A percentile compares a stretch with the other conserved stretches of the same genome.
These are phyloP conservation scores for Alternaria alternata DNA, from an alignment of 2,329 filamentous ascomycete genomes.

Conservation along the genomic window DNA sequence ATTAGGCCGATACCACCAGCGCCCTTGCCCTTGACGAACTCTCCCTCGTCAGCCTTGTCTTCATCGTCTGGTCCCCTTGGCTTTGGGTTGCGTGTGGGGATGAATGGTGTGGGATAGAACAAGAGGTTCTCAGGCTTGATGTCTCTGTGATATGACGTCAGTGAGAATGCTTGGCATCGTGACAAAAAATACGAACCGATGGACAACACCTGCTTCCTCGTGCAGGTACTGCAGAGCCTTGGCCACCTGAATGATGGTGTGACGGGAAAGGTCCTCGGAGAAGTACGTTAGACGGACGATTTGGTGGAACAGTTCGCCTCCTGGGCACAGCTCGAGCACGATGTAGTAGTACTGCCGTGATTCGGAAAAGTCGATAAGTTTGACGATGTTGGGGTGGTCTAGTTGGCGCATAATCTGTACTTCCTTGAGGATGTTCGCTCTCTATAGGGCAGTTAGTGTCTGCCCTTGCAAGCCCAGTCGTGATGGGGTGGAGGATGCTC, in stretches of 20 bases:
- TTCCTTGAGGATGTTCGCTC: slow-evolving; percentile 97
- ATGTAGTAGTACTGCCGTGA: slow-evolving; percentile 97
- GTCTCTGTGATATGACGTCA: slow-evolving; percentile 69
- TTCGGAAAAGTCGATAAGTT: slow-evolving; percentile 91
- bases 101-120: slow-evolving; percentile 84
- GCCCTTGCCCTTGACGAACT: slow-evolving; percentile 83
- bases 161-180: slow-evolving; percentile 19
- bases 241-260: slow-evolving; percentile 96
- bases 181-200: slow-evolving; percentile 72
- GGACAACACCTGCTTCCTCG: slow-evolving; percentile 93
- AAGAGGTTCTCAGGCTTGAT: slow-evolving; percentile 99
- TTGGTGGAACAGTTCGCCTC: slow-evolving; percentile 97
- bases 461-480: slow-evolving; percentile 32
- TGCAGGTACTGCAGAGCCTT: slow-evolving; percentile 92
- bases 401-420: slow-evolving; percentile 98
- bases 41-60: slow-evolving; percentile 96
- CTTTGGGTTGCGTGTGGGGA: slow-evolving; percentile 81
- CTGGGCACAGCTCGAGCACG: slow-evolving; percentile 90
- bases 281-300: slow-evolving; percentile 98
- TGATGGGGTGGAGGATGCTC: slow-evolving; percentile 37
- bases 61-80: slow-evolving; percentile 88
- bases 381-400: slow-evolving; percentile 95
- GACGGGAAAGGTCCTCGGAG: slow-evolving; percentile 91
- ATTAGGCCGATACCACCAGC: slow-evolving; percentile 91
- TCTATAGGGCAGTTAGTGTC: slow-evolving; percentile 65